Evolutionary conservation across 1,284 basidiomycete genomes (phyloP), one percentile per base, ranked within the genome.

Genomic region (Puccinia polysora): DNA sequence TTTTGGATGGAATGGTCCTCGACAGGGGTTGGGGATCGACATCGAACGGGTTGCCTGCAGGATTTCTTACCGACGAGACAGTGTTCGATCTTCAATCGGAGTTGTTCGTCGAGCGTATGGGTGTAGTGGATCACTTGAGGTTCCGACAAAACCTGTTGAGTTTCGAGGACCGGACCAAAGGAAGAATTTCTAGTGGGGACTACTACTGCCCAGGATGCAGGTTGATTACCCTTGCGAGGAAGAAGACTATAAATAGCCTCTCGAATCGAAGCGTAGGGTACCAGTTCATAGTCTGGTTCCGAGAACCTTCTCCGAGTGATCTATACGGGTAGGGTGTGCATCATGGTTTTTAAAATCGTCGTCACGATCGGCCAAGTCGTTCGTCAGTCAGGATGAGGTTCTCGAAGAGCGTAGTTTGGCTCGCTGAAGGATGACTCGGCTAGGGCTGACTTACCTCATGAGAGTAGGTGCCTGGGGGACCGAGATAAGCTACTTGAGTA

Each of bases 391-490:
- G 32, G 36, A 10, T 15, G n/a, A 14, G 52, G 15, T 10, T 53
- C 30, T 32, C 38, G 30, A 36, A 12, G 38, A n/a, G 15, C 20
- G 32, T n/a, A n/a, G 58, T n/a, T 5, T 15, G 12, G 7, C 2
- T 32, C 12, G 36, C 7, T 2, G n/a, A 32, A 56, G 5, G 18
- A 34, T 14, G 15, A 45, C 4, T 14, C 30, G 15, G 50, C 20
- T 25, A 38, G 14, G n/a, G 4, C 20, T 56, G 32, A 45, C 53
- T 23, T 23, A 68, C 65, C 65, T 68, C 65, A 45, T 68, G 65
- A n/a, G 65, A 56, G 36, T 58, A 68, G 20, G 65, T 68, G 40
- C 65, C 65, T 20, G 58, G 2, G 2, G 65, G 65, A 30, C 65
- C 65, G 6, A 68, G 53, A 40, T 30, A 68, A 28, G 65, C 65